Evolutionary conservation across 2,329 filamentous ascomycete species (phyloP).

Genomic region (Thielaviopsis ethacetica): DNA sequence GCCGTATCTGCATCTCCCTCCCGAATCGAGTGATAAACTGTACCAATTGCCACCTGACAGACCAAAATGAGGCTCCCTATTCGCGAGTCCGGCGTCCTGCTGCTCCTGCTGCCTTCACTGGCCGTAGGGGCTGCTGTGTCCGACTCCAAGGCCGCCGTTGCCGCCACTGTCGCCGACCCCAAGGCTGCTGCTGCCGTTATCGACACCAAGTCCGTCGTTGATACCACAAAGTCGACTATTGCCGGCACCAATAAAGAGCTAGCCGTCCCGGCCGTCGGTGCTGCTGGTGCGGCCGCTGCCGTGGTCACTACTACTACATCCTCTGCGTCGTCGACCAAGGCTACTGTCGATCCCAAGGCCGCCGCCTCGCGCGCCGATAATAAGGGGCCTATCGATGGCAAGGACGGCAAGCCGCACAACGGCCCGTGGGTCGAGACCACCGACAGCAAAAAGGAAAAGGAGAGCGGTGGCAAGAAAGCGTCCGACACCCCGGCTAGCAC

Average conservation of each 20-base stretch:
- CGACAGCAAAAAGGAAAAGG: conserved; percentile 20
- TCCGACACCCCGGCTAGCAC: conserved; percentile 28
- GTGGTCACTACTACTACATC: conserved; percentile 1
- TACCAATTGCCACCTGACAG: not conserved
- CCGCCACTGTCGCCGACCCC: not conserved
- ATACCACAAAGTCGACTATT: conserved; percentile 20
- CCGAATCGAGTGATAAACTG: not conserved
- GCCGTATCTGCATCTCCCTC: not conserved
- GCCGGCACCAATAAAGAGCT: conserved; percentile 19
- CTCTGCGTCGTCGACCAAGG: not conserved
- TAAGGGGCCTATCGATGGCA: conserved; percentile 78
- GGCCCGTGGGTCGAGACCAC: conserved; percentile 57
- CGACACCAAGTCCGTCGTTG: conserved; percentile 5
- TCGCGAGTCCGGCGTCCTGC: conserved; percentile 7
- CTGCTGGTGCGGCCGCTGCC: not conserved
- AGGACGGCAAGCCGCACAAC: conserved; percentile 82
- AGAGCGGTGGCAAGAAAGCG: conserved; percentile 19
- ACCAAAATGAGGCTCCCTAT: conserved; percentile 9
- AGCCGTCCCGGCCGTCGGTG: not conserved
- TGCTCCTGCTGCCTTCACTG: conserved; percentile 10
- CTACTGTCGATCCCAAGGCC: conserved; percentile 3
- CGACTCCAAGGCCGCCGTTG: not conserved
- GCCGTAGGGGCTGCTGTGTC: conserved; percentile 8
- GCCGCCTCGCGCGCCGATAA: conserved; percentile 28
- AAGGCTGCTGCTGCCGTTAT: not conserved